Conservation (phyloP, 2,329 filamentous ascomycete species). For the Pseudomassariella vexata region DNA sequence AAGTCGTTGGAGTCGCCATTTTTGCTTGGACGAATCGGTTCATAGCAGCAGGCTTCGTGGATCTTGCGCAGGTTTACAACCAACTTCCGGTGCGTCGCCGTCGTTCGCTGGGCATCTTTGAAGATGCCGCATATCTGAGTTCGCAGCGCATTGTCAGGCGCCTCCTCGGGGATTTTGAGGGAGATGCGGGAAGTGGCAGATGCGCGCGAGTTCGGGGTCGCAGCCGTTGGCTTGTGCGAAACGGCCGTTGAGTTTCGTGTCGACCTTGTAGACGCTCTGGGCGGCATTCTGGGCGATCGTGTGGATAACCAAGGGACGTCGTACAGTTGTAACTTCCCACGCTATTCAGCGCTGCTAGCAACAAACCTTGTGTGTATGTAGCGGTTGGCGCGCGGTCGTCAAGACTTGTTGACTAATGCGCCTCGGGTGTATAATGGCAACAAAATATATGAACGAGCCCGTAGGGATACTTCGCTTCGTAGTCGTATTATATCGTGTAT, state of each 20-base stretch:
- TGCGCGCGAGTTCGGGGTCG: conserved; percentile 31
- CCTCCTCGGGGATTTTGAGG: conserved; percentile 62
- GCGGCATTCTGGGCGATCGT: conserved; percentile 36
- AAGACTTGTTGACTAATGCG: no score
- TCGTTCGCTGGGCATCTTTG: conserved; percentile 80
- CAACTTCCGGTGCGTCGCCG: conserved; percentile 83
- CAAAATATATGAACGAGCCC: no score
- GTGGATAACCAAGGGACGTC: no score
- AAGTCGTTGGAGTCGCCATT: conserved; percentile 53
- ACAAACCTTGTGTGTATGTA: no score
- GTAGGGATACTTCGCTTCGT: no score
- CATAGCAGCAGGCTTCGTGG: conserved; percentile 77
- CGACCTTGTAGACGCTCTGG: conserved; percentile 40
- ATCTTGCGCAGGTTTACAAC: conserved; percentile 83
- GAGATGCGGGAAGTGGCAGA: conserved; percentile 43
- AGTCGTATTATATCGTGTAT: no score
- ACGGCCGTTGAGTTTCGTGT: conserved; percentile 36
- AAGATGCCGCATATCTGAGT: conserved; percentile 69
- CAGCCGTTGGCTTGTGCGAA: conserved; percentile 32
- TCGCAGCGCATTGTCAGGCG: conserved; percentile 64
- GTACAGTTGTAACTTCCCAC: no score
- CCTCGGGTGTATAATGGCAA: no score
- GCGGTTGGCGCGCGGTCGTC: no score
- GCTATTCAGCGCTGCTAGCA: no score
- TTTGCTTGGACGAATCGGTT: conserved; percentile 48